Percentiles rank a stretch among this genome's conserved stretches.
These are phyloP conservation scores for Skeletonema tropicum DNA, from an alignment of 108 stramenopile genomes.

Conservation along the genomic window DNA sequence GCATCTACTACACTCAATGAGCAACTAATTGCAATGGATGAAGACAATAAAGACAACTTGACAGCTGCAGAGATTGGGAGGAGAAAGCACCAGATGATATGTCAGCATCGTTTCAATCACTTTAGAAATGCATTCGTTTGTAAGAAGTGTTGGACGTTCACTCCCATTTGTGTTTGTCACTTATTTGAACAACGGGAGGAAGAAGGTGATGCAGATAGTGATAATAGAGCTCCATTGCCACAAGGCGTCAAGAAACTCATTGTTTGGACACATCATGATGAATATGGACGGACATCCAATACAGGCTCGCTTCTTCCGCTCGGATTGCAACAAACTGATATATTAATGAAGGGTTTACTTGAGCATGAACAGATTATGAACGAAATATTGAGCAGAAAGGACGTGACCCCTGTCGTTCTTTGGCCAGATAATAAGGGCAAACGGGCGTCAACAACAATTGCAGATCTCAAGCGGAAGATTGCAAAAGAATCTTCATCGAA, in stretches of 20 bases:
- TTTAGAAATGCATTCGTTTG: slow-evolving; percentile 60
- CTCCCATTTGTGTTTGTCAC: slow-evolving; percentile 57
- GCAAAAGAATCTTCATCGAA: neutral
- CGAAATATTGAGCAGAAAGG: slow-evolving; percentile 18
- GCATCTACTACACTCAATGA: slow-evolving; percentile 9
- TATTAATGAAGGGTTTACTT: slow-evolving; percentile 59
- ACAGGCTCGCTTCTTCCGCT: slow-evolving; percentile 53
- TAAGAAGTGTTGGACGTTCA: slow-evolving; percentile 51
- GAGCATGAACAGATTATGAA: slow-evolving; percentile 42
- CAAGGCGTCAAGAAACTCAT: slow-evolving; percentile 29
- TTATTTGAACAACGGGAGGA: slow-evolving; percentile 1
- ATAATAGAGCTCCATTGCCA: slow-evolving; percentile 14
- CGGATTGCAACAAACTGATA: slow-evolving; percentile 31
- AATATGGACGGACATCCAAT: slow-evolving; percentile 59
- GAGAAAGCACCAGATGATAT: slow-evolving; percentile 51
- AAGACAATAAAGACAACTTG: neutral
- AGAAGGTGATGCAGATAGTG: neutral
- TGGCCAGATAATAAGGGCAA: slow-evolving; percentile 50
- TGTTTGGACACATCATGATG: slow-evolving; percentile 60
- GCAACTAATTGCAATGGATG: slow-evolving; percentile 10
- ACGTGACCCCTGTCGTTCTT: slow-evolving; percentile 38
- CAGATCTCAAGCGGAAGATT: neutral
- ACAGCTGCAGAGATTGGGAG: slow-evolving; percentile 27
- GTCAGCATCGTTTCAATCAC: slow-evolving; percentile 44
- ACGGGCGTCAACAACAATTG: neutral